Base-by-base conservation (phyloP, 2,329 filamentous ascomycete genomes). In the Rachicladosporium sp. region DNA sequence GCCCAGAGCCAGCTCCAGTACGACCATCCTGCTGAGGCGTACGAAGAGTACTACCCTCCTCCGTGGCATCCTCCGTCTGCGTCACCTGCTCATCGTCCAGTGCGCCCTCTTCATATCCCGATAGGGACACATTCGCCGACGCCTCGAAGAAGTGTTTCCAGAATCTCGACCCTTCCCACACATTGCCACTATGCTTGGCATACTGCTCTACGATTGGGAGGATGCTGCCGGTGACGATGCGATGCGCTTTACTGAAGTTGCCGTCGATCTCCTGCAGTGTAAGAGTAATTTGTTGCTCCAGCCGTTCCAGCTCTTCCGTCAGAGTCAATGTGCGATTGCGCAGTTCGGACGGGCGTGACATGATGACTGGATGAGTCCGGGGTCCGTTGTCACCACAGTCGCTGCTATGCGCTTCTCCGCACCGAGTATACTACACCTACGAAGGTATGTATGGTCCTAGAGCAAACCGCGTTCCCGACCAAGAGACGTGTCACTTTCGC, bases 101-200 rank as follows among this genome's bases (percentile, higher is more conserved):
- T 10, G 76, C 76, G 13, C 78, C 71, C 56, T 93, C 88, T 57
- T 94, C 89, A 61, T 98, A 95, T 21, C 88, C 87, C 0, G 87
- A 94, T 8, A 98, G 74, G 8, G 89, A 94, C 19, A 98, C 89
- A 55, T 98, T 96, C 59, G 91, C 91, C 35, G 88, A 94, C 29
- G 91, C 87, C 65, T 98, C 91, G 63, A 98, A 98, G 69, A 98
- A 98, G 68, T 96, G 88, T 64, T 98, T 98, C 91, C 91, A 98
- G 64, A 98, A 98, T 76, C 93, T 94, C 40, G 89, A 93, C 13
- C 88, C 87, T 52, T 96, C 88, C 91, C 91, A 98, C 2, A 98
- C 89, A 36, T 87, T 78, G 46, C 80, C 81, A 2, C 91, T 96
- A 57, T 96, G 83, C 50, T 93, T 86, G 35, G 85, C 85, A 63